Evolutionary conservation across 139 green algal species (phyloP), one percentile per base, ranked within the genome.

Genomic region (Haematococcus sp.): DNA sequence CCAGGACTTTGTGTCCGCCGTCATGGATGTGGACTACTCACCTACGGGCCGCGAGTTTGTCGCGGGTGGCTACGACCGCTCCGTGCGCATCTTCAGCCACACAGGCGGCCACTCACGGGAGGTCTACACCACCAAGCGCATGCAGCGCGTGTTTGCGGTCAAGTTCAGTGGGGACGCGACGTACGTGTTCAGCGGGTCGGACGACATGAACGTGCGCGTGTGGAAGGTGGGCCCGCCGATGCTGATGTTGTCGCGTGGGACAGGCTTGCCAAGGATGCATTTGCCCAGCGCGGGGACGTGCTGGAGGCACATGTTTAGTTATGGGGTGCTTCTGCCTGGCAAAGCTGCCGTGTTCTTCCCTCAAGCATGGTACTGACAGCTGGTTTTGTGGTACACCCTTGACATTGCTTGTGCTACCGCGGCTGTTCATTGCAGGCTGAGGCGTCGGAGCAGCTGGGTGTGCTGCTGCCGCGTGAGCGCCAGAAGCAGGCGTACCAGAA

Each of bases 1-100:
- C 34, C 79, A 94, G 81, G 93, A 97, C 76, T 97, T 96, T 86
- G 89, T 95, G 31, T 96, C 88, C 4, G 89, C 93, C 1, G 93
- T 97, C 15, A 97, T 98, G 93, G 95, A 99, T 75, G 88, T 99
- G 13, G 96, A 99, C 83, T 99, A 95, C 80, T 95, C 92, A 0
- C 96, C 96, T 16, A 98, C 96, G 2, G 96, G 96, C 4, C 79
- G 93, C 11, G 96, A 99, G 86, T 98, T 99, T 87, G 96, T 99
- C 40, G 94, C 96, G 0, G 96, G 92, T 20, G 76, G 63, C 1
- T 99, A 98, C 78, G 96, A 99, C 83, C 85, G 95, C 51, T 90
- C 83, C 19, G 80, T 99, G 60, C 92, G 96, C 77, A 95, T 99
- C 61, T 99, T 98, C 73, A 68, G 76, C 22, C 87, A 89, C 83